phyloP scores from a whole-genome alignment of 2,329 filamentous ascomycete species.

The Colletotrichum sp. region DNA sequence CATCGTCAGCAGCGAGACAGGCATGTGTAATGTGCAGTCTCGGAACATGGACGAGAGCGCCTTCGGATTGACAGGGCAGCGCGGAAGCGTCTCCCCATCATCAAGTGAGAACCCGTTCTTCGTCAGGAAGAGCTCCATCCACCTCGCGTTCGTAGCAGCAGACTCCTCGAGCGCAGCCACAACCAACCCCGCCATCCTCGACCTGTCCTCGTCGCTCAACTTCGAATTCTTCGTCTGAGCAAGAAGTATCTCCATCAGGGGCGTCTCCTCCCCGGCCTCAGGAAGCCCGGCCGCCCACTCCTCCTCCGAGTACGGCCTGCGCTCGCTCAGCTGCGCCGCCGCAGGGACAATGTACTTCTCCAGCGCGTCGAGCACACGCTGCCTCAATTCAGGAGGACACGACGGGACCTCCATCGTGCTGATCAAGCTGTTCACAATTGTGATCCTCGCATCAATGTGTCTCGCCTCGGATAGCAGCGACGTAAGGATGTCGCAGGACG shows the following conservation, averaged over 20 bases:
- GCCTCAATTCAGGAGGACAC: constrained; percentile 12
- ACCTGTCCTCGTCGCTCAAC: not conserved
- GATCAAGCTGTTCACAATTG: constrained; percentile 31
- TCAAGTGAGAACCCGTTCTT: constrained; percentile 28
- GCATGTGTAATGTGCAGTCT: constrained; percentile 17
- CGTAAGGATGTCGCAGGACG: constrained; percentile 30
- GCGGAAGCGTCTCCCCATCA: constrained; percentile 24
- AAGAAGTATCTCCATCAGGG: constrained; percentile 21
- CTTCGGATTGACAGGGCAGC: constrained; percentile 23
- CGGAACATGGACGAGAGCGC: constrained; percentile 19
- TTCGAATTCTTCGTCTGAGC: not conserved
- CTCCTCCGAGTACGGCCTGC: constrained; percentile 25
- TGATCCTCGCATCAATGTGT: constrained; percentile 35
- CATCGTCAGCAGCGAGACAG: constrained; percentile 20
- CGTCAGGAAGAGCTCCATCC: constrained; percentile 34
- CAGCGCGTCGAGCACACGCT: constrained; percentile 28
- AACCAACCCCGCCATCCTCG: constrained; percentile 26
- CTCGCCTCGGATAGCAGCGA: constrained; percentile 30
- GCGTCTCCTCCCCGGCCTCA: constrained; percentile 18
- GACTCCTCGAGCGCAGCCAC: constrained; percentile 29
- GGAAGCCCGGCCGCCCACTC: constrained; percentile 27
- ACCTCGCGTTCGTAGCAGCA: constrained; percentile 30
- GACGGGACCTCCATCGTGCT: constrained; percentile 22
- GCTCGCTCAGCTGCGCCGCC: constrained; percentile 33
- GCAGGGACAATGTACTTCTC: constrained; percentile 29